Evolutionary conservation across 768 basidiomycete genomes (phyloP), one percentile per base, ranked within the genome.

Genomic region (Solioccasus polychromus): DNA sequence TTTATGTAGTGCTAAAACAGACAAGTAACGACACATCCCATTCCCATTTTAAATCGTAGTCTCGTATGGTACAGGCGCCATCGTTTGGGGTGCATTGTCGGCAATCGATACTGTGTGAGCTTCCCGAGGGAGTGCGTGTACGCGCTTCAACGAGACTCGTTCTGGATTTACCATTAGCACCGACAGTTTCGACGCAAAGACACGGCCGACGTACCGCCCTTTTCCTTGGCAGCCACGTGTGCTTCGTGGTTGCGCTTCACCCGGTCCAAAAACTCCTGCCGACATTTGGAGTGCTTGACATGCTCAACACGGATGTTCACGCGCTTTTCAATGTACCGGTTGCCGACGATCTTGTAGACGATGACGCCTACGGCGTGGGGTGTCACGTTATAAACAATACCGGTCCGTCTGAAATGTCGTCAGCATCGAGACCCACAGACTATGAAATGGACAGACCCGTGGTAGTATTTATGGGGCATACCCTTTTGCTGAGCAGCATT

Each of bases 401-500:
- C 96, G 51, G 96, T 99, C 59, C 94, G 93, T 60, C 94, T 94
- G 64, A 54, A 57, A 17, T 18, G 17, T 39, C 29, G 40, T 22
- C 23, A 8, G 20, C 51, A n/a, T n/a, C n/a, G n/a, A n/a, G n/a
- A n/a, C n/a, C n/a, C n/a, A n/a, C 24, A 47, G 39, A 42, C 20
- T n/a, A 35, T 17, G 11, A 4, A n/a, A 15, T 42, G 32, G 8
- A 82, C 91, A 58, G 53, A 93, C 92, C 90, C 92, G 60, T 93
- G 92, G 78, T 93, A 93, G 81, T 80, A 94, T 74, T 97, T 97
- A 80, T 97, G 95, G 69, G 94, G 94, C 92, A 98, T 96, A 71
- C 96, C 96, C 87, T 94, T 95, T 83, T 99, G 96, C 73, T 96
- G 90, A 35, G 96, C 91, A 49, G 94, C 82, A 66, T 99, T 98